These are phyloP conservation scores for Avena insularis DNA, from an alignment of 176 grass and related monocot species.

Conservation along the genomic window DNA sequence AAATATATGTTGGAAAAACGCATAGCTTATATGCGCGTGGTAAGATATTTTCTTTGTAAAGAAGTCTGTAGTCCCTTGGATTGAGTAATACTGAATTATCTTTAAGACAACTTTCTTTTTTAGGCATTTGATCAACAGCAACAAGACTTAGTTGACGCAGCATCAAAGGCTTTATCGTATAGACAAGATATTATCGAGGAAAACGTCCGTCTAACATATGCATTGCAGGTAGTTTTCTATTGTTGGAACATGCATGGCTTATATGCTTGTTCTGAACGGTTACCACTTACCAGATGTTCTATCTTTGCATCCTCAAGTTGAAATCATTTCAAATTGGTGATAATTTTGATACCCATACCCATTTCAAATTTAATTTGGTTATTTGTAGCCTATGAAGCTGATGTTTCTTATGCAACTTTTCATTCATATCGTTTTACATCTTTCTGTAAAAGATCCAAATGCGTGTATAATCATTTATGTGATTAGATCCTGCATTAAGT, in stretches of 20 bases:
- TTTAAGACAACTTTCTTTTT: slow-evolving; percentile 23
- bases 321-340: slow-evolving; percentile 17
- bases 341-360: neutral
- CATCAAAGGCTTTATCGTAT: slow-evolving; percentile 94
- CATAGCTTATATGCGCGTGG: slow-evolving; percentile 86
- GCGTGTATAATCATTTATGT: neutral
- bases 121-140: slow-evolving; percentile 97
- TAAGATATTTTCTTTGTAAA: slow-evolving; percentile 42
- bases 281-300: neutral
- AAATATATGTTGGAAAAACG: slow-evolving; percentile 82
- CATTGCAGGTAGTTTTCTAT: slow-evolving; percentile 70
- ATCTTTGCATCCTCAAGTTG: slow-evolving; percentile 14
- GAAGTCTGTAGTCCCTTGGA: neutral
- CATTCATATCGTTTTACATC: neutral
- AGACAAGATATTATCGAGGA: slow-evolving; percentile 97
- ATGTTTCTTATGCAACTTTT: slow-evolving; percentile 35
- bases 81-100: neutral
- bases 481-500: neutral
- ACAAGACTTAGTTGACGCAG: slow-evolving; percentile 82
- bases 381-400: neutral
- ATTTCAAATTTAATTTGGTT: slow-evolving; percentile 8
- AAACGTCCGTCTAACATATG: slow-evolving; percentile 81
- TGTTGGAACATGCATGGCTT: neutral
- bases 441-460: slow-evolving; percentile 23
- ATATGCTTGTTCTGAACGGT: neutral